Evolutionary conservation across 345 rosid genomes (phyloP).

Genomic region (Eucalyptus cloeziana): DNA sequence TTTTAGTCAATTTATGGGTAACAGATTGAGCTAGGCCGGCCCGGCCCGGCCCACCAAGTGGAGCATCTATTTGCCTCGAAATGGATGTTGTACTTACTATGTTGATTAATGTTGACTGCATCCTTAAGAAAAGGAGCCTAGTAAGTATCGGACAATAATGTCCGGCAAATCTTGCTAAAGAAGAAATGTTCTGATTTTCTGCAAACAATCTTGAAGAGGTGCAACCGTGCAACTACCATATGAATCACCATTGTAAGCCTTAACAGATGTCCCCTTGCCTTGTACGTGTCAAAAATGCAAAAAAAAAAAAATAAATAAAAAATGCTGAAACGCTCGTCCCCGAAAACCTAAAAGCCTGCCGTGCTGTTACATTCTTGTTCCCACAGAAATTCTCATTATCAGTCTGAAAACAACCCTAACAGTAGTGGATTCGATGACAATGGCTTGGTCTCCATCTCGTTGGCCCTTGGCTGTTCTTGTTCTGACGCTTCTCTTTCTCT

Average conservation of each 20-base stretch:
- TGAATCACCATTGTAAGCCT: background rate
- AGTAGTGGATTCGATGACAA: background rate
- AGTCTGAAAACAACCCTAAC: constrained; percentile 6
- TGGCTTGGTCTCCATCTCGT: constrained; percentile 16
- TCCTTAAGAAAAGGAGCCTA: background rate
- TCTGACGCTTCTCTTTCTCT: constrained; percentile 19
- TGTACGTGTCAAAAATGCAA: background rate
- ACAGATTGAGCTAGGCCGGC: background rate
- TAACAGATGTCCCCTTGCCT: background rate
- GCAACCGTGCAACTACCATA: background rate
- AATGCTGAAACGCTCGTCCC: background rate
- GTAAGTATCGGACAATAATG: background rate
- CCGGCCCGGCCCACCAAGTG: background rate
- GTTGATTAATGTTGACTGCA: background rate
- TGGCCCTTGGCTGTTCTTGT: constrained; percentile 6
- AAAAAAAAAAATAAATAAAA: accelerated
- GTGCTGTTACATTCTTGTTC: background rate
- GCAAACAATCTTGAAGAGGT: background rate
- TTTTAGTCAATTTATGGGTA: background rate
- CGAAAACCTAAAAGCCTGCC: background rate
- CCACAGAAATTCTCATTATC: background rate
- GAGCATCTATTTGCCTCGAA: background rate
- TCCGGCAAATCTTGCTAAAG: background rate
- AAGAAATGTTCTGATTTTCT: background rate
- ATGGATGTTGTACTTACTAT: background rate